Evolutionary conservation across 139 green algal species (phyloP), one percentile per base, ranked within the genome.

Genomic region (Diplosphaera chodatii): DNA sequence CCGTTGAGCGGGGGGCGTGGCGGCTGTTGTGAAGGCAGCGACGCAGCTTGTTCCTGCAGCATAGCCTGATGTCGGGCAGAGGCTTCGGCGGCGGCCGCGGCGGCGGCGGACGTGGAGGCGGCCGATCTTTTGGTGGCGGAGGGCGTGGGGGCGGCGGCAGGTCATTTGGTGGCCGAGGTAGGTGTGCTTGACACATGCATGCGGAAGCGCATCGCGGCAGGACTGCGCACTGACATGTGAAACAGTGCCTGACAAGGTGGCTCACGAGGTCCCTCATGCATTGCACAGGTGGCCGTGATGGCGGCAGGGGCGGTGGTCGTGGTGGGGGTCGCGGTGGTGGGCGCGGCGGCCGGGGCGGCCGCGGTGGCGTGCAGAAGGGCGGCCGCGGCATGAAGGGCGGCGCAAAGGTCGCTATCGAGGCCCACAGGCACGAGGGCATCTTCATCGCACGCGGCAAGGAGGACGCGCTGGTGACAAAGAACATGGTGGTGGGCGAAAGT

Each of bases 401-500:
- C 8, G 25, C 63, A 32, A 79, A 91, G 82, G 82, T 95, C 2
- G 78, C 96, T 5, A 86, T 99, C 21, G 95, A 99, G 82, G 66
- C 76, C 18, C 96, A 99, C 80, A 83, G 96, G 37, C 95, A 99
- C 80, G 91, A 93, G 15, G 96, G 96, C 28, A 85, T 99, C 20
- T 99, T 98, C 87, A 96, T 99, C 62, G 96, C 95, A 0, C 85
- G 96, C 40, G 96, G 96, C 72, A 99, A 99, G 88, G 93, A 97
- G 84, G 93, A 98, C 65, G 89, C 91, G 1, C 65, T 80, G 48
- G 75, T 59, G 48, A 99, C 96, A 21, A 89, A 88, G 59, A 99
- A 99, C 88, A 82, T 99, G 71, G 94, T 95, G 21, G 88, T 92
- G 27, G 71, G 71, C 32, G 93, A 98, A 59, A 92, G 79, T 68